These are phyloP conservation scores for Przewalskia tangutica DNA, from an alignment of 257 asterid genomes.

Conservation along the genomic window DNA sequence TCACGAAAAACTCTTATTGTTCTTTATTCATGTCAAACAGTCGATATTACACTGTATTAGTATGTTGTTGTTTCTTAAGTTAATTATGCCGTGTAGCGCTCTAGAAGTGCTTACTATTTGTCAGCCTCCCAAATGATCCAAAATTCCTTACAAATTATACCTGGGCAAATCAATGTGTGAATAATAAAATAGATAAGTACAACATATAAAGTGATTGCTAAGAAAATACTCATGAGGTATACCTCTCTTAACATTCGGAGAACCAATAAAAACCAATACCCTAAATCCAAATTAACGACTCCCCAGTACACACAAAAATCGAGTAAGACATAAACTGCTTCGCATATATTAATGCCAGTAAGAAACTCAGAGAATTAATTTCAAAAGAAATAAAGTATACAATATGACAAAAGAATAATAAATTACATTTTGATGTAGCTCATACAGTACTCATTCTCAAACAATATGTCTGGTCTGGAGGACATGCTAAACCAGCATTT, in stretches of 20 bases:
- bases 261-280: background rate
- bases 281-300: background rate
- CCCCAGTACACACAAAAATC: background rate
- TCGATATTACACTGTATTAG: too few species aligned
- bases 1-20: too few species aligned
- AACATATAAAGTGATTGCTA: too few species aligned
- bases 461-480: background rate
- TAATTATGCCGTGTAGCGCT: too few species aligned
- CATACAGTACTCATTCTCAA: background rate
- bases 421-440: background rate
- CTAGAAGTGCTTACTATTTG: too few species aligned
- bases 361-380: background rate
- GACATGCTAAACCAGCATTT: background rate
- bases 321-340: background rate
- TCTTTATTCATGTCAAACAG: too few species aligned
- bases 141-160: too few species aligned
- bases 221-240: background rate
- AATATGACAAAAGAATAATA: background rate
- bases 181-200: too few species aligned
- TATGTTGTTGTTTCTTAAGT: too few species aligned
- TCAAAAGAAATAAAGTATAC: background rate
- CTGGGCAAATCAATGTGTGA: too few species aligned
- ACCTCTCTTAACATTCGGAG: background rate
- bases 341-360: background rate
- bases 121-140: too few species aligned